A percentile compares a stretch with the other conserved stretches of the same genome.
Evolutionary conservation across 2,329 filamentous ascomycete species (phyloP).

Genomic region (Zymoseptoria brevis): DNA sequence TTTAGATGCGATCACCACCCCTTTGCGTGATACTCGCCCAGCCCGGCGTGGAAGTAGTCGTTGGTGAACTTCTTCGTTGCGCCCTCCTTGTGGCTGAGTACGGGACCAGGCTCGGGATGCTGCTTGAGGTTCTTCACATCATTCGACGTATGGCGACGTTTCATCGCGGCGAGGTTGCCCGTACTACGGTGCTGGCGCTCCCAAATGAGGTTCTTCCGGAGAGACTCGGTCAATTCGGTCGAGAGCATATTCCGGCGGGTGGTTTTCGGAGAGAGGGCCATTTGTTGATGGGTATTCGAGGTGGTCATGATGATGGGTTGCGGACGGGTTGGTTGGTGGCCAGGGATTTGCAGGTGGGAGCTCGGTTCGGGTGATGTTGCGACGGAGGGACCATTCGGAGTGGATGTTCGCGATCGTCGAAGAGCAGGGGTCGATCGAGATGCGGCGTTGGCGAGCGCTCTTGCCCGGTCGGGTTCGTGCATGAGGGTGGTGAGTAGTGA

Average conservation of each 20-base stretch:
- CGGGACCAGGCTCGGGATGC: conserved; percentile 60
- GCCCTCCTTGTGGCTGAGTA: conserved; percentile 24
- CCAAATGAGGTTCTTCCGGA: conserved; percentile 86
- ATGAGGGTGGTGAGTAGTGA: conserved; percentile 88
- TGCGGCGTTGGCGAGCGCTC: conserved; percentile 60
- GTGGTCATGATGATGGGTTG: conserved; percentile 74
- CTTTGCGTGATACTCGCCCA: conserved; percentile 76
- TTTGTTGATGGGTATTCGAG: conserved; percentile 54
- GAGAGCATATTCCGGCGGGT: conserved; percentile 93
- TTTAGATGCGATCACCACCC: conserved; percentile 58
- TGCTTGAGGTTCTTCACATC: conserved; percentile 84
- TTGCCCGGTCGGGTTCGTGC: conserved; percentile 66
- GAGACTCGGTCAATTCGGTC: conserved; percentile 85
- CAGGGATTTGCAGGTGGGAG: conserved; percentile 23
- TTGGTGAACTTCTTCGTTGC: conserved; percentile 63
- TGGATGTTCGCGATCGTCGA: conserved; percentile 55
- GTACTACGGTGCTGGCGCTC: conserved; percentile 92
- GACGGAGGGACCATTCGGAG: conserved; percentile 59
- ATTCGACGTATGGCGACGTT: conserved; percentile 82
- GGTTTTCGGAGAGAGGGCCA: conserved; percentile 77
- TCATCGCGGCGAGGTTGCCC: conserved; percentile 78
- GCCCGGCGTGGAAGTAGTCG: conserved; percentile 74
- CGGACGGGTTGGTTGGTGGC: conserved; percentile 46
- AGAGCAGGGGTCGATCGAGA: conserved; percentile 48
- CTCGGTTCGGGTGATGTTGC: conserved; percentile 49